Base-by-base conservation (phyloP, 495 filamentous ascomycete genomes). In the Penicillium waksmanii region DNA sequence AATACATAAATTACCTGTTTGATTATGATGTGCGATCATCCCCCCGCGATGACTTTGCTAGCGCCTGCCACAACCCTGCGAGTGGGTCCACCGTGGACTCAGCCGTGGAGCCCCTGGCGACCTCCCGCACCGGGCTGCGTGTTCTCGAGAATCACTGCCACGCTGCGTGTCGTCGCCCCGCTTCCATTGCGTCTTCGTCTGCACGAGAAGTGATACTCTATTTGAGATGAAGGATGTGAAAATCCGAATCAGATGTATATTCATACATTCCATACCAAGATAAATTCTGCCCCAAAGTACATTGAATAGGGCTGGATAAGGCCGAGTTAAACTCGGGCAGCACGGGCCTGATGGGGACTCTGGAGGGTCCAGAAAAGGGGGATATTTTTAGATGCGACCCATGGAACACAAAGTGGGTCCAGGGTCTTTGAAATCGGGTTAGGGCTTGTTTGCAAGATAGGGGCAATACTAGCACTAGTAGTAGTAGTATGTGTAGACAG, bases 11-110 rank as follows among this genome's bases (percentile, higher is more conserved):
- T 10, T 57, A 55, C 56, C 48, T n/a, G 49, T 67, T 65, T 66
- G 55, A 70, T 70, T 70, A 60, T 60, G 67, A 68, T 70, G 62
- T 65, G 67, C 67, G 55, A 60, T 63, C 55, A 53, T 67, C 36
- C 61, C 67, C 67, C 62, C 67, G 62, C 64, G 63, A 66, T 57
- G 53, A 40, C 33, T 53, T 13, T 56, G 52, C 49, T 70, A 63
- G 67, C 62, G 67, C 27, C 51, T 44, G 27, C 52, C 42, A 52
- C 43, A 56, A 31, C 58, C 43, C 57, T 47, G 23, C 34, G 15
- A 23, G 64, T 62, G 58, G 65, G 50, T 25, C 54, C 61, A 51
- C 18, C 27, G 48, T 58, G 53, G 56, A 43, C 27, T 42, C 57
- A 35, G 57, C 57, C 60, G 60, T 56, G 53, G 44, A 51, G 56